These are phyloP conservation scores for Medicago ruthenica DNA, from an alignment of 306 rosid species.

Conservation along the genomic window DNA sequence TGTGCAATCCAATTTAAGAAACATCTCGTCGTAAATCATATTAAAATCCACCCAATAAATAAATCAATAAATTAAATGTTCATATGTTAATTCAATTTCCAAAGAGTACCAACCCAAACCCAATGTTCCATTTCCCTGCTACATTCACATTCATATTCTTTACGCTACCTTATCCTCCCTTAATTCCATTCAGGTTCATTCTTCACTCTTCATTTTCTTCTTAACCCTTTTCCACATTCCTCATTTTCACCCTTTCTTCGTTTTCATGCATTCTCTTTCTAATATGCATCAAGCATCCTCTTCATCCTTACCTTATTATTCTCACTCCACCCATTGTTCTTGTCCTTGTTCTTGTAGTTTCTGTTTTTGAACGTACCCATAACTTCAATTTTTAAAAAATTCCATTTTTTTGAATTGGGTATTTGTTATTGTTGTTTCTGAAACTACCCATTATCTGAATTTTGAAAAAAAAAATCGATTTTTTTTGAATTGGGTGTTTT, in stretches of 20 bases:
- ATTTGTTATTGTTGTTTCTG: constrained; percentile 19
- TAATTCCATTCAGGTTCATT: constrained; percentile 47
- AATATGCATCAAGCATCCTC: background rate
- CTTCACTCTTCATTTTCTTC: background rate
- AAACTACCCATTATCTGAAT: constrained; percentile 19
- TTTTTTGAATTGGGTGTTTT: background rate
- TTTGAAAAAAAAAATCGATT: background rate
- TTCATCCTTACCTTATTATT: constrained; percentile 3
- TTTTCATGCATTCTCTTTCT: constrained; percentile 22
- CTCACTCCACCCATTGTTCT: background rate
- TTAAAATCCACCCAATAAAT: too few relatives aligned
- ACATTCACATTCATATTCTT: background rate
- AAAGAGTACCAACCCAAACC: background rate
- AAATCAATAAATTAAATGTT: too few relatives aligned
- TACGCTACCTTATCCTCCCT: constrained; percentile 11
- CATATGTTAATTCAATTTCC: too few relatives aligned
- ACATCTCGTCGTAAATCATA: too few relatives aligned
- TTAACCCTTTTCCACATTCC: background rate
- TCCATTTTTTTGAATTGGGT: background rate
- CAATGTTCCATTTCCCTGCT: background rate
- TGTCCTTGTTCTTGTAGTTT: background rate
- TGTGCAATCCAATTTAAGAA: too few relatives aligned
- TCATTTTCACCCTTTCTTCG: background rate
- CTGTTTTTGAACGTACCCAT: constrained; percentile 15
- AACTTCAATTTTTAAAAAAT: constrained; percentile 15